These are phyloP conservation scores for Lactarius akahatsu DNA, from an alignment of 768 basidiomycete species.

Conservation along the genomic window DNA sequence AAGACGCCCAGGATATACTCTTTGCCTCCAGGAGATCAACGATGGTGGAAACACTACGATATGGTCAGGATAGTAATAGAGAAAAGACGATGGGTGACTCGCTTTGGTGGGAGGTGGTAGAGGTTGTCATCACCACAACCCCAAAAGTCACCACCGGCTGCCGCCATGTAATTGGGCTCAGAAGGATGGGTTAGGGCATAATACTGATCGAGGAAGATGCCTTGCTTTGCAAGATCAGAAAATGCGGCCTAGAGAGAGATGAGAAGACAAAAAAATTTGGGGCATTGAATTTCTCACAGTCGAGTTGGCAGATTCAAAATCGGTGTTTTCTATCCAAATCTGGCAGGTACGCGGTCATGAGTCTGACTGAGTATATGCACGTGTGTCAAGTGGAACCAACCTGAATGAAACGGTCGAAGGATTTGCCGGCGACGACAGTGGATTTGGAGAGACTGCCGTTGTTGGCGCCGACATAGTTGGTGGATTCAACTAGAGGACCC, in stretches of 20 bases:
- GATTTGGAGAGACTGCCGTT: constrained; percentile 46
- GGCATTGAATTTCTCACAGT: constrained; percentile 6
- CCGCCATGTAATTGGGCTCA: constrained; percentile 58
- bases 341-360: constrained; percentile 25
- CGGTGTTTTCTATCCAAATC: constrained; percentile 67
- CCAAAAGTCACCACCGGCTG: constrained; percentile 53
- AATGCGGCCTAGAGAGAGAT: constrained; percentile 34
- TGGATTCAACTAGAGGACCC: constrained; percentile 32
- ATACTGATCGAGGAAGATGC: constrained; percentile 45
- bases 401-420: constrained; percentile 49
- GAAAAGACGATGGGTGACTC: not conserved
- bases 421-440: constrained; percentile 41
- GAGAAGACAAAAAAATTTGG: constrained; percentile 14
- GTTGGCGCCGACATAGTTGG: constrained; percentile 44
- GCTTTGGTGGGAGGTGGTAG: constrained; percentile 34
- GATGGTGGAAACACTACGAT: constrained; percentile 45
- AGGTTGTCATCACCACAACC: constrained; percentile 47
- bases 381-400: not conserved
- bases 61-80: not conserved
- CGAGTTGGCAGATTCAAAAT: constrained; percentile 41
- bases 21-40: constrained; percentile 60
- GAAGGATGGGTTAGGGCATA: constrained; percentile 58
- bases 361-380: not conserved
- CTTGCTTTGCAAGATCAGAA: constrained; percentile 46
- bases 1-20: constrained; percentile 58